Evolutionary conservation across 1,284 basidiomycete genomes (phyloP).

Genomic region (Papiliotrema terrestris): DNA sequence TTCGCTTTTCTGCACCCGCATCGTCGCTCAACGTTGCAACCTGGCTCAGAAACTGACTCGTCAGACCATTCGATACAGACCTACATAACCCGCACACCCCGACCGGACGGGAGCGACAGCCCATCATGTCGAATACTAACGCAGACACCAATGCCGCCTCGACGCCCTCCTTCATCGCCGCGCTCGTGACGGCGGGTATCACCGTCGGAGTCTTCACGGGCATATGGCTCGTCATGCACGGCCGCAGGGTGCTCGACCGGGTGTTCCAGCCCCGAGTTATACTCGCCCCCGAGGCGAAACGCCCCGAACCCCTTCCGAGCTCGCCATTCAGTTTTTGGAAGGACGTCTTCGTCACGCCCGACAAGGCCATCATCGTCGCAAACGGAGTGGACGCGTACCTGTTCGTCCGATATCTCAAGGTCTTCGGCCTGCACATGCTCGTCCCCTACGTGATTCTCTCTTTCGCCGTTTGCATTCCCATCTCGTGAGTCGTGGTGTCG

Average conservation of each 20-base stretch:
- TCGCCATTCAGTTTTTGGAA: conserved; percentile 36
- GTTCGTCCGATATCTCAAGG: conserved; percentile 35
- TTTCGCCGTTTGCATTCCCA: conserved; percentile 51
- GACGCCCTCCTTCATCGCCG: conserved; percentile 42
- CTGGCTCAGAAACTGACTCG: too few species aligned
- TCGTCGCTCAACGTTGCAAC: too few species aligned
- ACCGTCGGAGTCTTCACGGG: conserved; percentile 32
- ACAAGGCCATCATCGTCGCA: conserved; percentile 25
- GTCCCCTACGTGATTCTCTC: conserved; percentile 66
- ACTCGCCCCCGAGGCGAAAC: conserved; percentile 40
- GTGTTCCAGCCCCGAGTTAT: conserved; percentile 43
- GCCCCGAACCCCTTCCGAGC: conserved; percentile 27
- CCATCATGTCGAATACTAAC: conserved; percentile 39
- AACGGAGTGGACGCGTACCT: conserved; percentile 50
- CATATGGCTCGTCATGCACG: conserved; percentile 38
- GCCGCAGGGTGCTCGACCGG: conserved; percentile 23
- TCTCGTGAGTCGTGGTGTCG: conserved; percentile 27
- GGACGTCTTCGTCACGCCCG: conserved; percentile 33
- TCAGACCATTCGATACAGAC: too few species aligned
- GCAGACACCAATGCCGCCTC: conserved; percentile 30
- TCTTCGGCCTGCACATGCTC: conserved; percentile 61
- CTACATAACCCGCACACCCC: too few species aligned
- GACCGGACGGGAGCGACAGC: background rate
- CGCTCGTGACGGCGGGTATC: conserved; percentile 41
- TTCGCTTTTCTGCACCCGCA: too few species aligned